Evolutionary conservation across 371 early-diverging fungal genomes (phyloP), one percentile per base, ranked within the genome.

Genomic region (Basidiobolus meristosporus): DNA sequence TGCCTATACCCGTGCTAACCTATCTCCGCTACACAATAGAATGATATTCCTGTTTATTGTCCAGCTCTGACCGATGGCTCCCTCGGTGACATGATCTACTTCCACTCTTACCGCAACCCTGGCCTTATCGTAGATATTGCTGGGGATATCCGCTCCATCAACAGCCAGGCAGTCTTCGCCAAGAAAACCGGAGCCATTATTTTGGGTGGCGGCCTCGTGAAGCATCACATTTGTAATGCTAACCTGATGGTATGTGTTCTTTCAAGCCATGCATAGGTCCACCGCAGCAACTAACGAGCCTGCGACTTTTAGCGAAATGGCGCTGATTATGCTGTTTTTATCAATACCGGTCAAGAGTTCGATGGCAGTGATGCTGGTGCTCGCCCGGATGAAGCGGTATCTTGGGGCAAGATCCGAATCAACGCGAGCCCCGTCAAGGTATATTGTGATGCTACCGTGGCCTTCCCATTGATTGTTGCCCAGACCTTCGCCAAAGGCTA

Each of bases 301-400:
- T n/a, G n/a, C n/a, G n/a, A n/a, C n/a, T n/a, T n/a, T n/a, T 59
- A 81, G 73, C 73, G 98, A 44, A 98, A 99, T 57, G 99, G 99
- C 18, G 88, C 98, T 3, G 98, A 99, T 52, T 96, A 77, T 55
- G 89, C 98, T 7, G 98, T 99, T 1, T 90, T 90, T 47, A 77
- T 99, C 57, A 99, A 99, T 54, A 98, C 98, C 0, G 98, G 84
- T 0, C 90, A 89, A 51, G 99, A 99, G 56, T 98, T 86, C 65
- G 99, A 99, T 62, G 99, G 99, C 32, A 85, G 88, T 54, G 99
- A 99, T 68, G 90, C 98, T 11, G 99, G 99, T 7, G 99, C 99
- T 3, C 69, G 83, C 26, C 90, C 99, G 2, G 98, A 98, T 43
- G 99, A 99, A 53, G 98, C 99, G 7, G 82, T 98, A 22, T 89